Evolutionary conservation across 345 rosid genomes (phyloP).

Genomic region (Bruguiera gymnorhiza): DNA sequence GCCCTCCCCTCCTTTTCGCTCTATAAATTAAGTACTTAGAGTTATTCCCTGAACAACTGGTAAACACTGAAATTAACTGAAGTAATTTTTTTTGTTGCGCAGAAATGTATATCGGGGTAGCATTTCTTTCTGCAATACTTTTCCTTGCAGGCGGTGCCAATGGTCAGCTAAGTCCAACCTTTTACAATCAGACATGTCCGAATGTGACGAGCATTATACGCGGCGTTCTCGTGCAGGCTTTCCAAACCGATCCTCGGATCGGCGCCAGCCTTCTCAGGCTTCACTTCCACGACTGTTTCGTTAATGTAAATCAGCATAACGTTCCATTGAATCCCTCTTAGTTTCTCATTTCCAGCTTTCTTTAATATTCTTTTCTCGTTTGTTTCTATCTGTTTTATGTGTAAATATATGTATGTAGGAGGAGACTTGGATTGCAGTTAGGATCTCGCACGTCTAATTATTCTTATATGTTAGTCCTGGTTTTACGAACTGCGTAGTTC

Average conservation of each 20-base stretch:
- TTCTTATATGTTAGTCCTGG: too few species aligned
- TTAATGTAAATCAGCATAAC: slow-evolving; percentile 17
- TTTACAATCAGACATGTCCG: slow-evolving; percentile 35
- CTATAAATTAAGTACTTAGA: not conserved
- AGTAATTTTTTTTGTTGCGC: not conserved
- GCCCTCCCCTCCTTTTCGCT: not conserved
- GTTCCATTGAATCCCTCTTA: not conserved
- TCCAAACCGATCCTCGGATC: slow-evolving; percentile 31
- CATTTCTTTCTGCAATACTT: not conserved
- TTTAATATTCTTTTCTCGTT: not conserved
- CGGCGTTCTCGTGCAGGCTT: slow-evolving; percentile 7
- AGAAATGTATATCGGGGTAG: not conserved
- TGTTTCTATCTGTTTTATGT: not conserved
- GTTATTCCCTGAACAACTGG: not conserved
- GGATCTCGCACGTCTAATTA: too few species aligned
- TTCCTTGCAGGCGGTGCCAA: slow-evolving; percentile 14
- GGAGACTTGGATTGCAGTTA: too few species aligned
- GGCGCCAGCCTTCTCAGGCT: slow-evolving; percentile 46
- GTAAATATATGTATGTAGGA: too few species aligned
- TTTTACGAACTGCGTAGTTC: too few species aligned
- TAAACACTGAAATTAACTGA: not conserved
- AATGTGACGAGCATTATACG: slow-evolving; percentile 23
- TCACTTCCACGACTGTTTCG: slow-evolving; percentile 51
- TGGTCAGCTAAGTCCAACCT: slow-evolving; percentile 31
- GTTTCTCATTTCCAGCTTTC: not conserved